These are phyloP conservation scores for Pecoramyces ruminantium DNA, from an alignment of 192 early-diverging fungal genomes.

Conservation along the genomic window DNA sequence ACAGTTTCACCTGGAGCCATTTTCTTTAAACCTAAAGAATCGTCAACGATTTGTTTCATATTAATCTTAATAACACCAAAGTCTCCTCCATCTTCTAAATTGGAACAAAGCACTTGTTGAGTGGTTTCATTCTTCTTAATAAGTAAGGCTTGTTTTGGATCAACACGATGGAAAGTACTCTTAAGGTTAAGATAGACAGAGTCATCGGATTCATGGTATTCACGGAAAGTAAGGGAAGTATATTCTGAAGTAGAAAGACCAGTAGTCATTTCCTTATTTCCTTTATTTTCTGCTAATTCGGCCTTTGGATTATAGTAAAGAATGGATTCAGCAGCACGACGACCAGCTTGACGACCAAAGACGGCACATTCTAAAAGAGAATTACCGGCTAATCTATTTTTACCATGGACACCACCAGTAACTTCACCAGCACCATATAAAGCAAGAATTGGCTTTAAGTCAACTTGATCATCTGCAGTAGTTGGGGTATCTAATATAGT, in stretches of 20 bases:
- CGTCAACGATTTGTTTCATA: neutral
- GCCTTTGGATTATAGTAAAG: neutral
- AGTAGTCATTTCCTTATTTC: neutral
- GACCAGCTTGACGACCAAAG: slow-evolving; percentile 11
- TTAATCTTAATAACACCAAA: neutral
- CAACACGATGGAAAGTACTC: neutral
- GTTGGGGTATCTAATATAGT: neutral
- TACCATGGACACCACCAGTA: slow-evolving; percentile 16
- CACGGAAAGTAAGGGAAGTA: neutral
- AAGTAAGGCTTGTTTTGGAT: neutral
- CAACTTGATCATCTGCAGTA: neutral
- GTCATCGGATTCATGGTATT: neutral
- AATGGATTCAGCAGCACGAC: neutral
- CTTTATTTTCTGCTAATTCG: neutral
- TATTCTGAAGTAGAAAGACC: neutral
- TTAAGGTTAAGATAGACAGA: neutral
- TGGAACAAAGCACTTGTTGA: neutral
- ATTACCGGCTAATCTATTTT: slow-evolving; percentile 20
- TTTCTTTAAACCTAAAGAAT: neutral
- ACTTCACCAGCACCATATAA: slow-evolving; percentile 22
- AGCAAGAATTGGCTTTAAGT: slow-evolving; percentile 3
- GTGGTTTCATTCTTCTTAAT: neutral
- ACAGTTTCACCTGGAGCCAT: neutral
- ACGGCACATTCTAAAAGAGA: slow-evolving; percentile 24
- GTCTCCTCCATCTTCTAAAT: neutral